phyloP scores from a whole-genome alignment of 2,329 filamentous ascomycete species.

The Thelonectria blattea region DNA sequence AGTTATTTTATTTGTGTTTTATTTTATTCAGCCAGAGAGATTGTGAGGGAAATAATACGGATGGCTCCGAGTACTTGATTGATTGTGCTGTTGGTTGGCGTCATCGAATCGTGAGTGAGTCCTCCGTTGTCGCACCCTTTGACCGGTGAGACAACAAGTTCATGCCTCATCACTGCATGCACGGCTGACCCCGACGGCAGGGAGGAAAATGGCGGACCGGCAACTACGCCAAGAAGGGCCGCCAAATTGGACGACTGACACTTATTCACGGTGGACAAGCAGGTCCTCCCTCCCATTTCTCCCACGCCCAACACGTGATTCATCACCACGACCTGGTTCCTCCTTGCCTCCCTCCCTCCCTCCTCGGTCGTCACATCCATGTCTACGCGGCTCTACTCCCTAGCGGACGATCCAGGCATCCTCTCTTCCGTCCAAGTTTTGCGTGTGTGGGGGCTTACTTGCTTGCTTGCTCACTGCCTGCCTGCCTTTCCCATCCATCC shows the following conservation, averaged over 20 bases:
- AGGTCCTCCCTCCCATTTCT: background rate
- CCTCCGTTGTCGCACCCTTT: background rate
- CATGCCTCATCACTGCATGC: background rate
- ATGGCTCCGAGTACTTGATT: background rate
- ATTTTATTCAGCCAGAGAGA: no score
- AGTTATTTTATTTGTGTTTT: no score
- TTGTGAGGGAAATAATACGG: background rate
- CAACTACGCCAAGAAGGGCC: background rate
- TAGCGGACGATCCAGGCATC: conserved; percentile 23
- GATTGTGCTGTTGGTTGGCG: no score
- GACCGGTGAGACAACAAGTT: background rate
- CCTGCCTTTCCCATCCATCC: no score
- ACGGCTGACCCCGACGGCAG: background rate
- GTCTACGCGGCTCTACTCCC: conserved; percentile 31
- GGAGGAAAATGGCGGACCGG: background rate
- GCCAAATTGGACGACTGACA: background rate
- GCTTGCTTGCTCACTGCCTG: no score
- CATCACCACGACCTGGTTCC: background rate
- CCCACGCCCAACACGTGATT: background rate
- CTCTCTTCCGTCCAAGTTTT: no score
- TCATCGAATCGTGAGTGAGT: no score
- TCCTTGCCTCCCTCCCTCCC: no score
- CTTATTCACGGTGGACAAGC: background rate
- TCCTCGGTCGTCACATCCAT: conserved; percentile 27
- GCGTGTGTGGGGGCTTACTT: conserved; percentile 18